These are phyloP conservation scores for Penium margaritaceum DNA, from an alignment of 139 green algal species.

Conservation along the genomic window DNA sequence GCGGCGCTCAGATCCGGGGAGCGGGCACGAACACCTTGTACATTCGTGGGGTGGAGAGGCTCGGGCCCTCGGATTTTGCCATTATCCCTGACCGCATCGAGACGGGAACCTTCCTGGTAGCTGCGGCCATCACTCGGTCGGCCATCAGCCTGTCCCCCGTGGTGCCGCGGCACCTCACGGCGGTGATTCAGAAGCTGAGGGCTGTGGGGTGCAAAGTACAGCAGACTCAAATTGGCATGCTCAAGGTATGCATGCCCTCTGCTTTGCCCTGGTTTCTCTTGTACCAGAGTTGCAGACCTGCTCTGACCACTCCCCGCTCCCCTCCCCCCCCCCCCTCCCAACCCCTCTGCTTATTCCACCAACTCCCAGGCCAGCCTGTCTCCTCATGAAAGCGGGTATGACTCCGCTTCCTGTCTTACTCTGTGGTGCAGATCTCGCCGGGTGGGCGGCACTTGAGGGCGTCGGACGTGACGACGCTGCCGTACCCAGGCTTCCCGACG, in stretches of 20 bases:
- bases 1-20: constrained; percentile 42
- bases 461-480: constrained; percentile 48
- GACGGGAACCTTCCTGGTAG: constrained; percentile 54
- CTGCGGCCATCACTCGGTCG: constrained; percentile 51
- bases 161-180: constrained; percentile 39
- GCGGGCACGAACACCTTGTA: constrained; percentile 47
- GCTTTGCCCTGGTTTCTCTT: no score
- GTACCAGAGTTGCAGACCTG: no score
- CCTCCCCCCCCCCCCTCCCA: no score
- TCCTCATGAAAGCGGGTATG: no score
- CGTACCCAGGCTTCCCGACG: constrained; percentile 57
- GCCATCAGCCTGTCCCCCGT: constrained; percentile 45
- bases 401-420: no score
- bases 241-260: no score
- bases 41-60: constrained; percentile 42
- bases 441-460: background rate
- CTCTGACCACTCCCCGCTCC: no score
- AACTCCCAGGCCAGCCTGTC: no score
- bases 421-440: constrained; percentile 29
- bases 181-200: constrained; percentile 46
- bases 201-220: constrained; percentile 41
- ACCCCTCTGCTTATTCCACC: no score
- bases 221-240: constrained; percentile 13
- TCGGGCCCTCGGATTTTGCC: constrained; percentile 45
- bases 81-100: constrained; percentile 60